phyloP scores from a whole-genome alignment of 2,329 filamentous ascomycete species.

The Chaetomium globosum region DNA sequence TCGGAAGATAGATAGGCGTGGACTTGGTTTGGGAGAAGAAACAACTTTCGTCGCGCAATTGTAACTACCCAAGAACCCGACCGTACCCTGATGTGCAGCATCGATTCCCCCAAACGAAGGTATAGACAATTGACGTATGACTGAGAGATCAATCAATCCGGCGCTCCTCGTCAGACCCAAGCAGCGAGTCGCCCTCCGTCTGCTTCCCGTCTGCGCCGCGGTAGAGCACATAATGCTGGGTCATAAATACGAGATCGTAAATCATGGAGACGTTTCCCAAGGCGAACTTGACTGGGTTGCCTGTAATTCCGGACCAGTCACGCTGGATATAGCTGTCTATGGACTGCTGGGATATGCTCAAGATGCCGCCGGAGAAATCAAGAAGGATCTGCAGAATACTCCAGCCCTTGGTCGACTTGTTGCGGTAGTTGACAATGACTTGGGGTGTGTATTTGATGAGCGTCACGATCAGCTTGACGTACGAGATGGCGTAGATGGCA shows the following conservation, averaged over 20 bases:
- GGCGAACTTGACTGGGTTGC: slow-evolving; percentile 88
- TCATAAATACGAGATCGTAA: slow-evolving; percentile 84
- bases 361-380: slow-evolving; percentile 77
- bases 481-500: slow-evolving; percentile 70
- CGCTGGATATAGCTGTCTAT: slow-evolving; percentile 82
- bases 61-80: background rate
- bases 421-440: slow-evolving; percentile 78
- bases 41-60: background rate
- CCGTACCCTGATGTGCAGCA: background rate
- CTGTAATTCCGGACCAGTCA: slow-evolving; percentile 88
- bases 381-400: slow-evolving; percentile 81
- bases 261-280: slow-evolving; percentile 82
- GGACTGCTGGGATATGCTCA: slow-evolving; percentile 78
- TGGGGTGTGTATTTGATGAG: slow-evolving; percentile 93
- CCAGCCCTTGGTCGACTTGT: slow-evolving; percentile 86
- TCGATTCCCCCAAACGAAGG: background rate
- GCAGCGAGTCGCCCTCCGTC: slow-evolving; percentile 44
- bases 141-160: slow-evolving; percentile 24
- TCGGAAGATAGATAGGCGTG: background rate
- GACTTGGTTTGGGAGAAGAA: background rate
- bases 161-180: slow-evolving; percentile 41
- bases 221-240: slow-evolving; percentile 87
- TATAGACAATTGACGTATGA: background rate
- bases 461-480: slow-evolving; percentile 86
- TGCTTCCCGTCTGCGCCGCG: slow-evolving; percentile 40